Evolutionary conservation across 1,284 basidiomycete genomes (phyloP), one percentile per base, ranked within the genome.

Genomic region (Neotropicomus parvogracilis): DNA sequence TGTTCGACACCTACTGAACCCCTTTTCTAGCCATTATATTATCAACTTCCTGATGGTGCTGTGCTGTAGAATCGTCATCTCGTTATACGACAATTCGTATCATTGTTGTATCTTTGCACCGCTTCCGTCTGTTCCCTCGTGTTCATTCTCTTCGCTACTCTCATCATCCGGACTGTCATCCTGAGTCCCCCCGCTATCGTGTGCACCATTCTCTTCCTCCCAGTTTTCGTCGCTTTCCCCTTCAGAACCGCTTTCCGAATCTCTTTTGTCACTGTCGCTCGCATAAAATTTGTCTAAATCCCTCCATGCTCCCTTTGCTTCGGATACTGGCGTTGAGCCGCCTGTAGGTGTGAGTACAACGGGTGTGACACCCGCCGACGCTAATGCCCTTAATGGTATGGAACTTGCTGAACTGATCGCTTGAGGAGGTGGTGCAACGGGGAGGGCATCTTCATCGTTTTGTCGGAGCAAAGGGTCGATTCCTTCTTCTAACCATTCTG

Each of bases 281-380:
- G 71, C 83, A 59, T 88, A 88, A 61, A 90, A 90, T 49, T 76
- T 72, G 59, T 88, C 84, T 51, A 90, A 65, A 63, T 89, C 77
- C 46, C 66, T 77, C 71, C 74, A 85, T 19, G 69, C 59, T 11
- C 69, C 73, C 54, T 74, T 78, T 9, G 63, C 55, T 24, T 64
- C 66, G 48, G 69, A 73, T 47, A 66, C 56, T 10, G 75, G 74
- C 2, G 79, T 75, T 3, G 73, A 70, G 21, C 66, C 66, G 10
- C 67, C 52, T 12, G 71, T 70, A 7, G 83, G 80, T 2, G 79
- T 79, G 41, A 85, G 68, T 11, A 83, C 69, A 33, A 80, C 66
- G 6, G 79, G 70, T 3, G 73, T 55, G 38, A 63, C 44, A 14
- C 59, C 54, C 36, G 60, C 44, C 19, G 58, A 51, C 33, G 55